Conservation (phyloP, 2,329 filamentous ascomycete species). For the Macroventuria anomochaeta region DNA sequence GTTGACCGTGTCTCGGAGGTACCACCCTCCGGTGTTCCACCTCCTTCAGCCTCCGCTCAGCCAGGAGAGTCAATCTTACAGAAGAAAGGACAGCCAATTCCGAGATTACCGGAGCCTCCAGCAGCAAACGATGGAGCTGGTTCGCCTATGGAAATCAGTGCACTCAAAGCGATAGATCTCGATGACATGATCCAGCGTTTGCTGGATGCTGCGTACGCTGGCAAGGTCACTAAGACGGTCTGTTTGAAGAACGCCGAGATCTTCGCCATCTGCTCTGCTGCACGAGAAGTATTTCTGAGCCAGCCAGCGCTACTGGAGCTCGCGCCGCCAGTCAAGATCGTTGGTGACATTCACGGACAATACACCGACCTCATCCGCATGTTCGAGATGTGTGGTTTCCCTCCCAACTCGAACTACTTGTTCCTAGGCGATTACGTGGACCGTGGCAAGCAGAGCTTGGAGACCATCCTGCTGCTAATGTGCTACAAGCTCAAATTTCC, state of each 20-base stretch:
- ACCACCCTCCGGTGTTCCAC: slow-evolving; percentile 71
- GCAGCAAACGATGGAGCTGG: slow-evolving; percentile 56
- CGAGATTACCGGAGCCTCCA: slow-evolving; percentile 63
- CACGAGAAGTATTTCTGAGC: slow-evolving; percentile 85
- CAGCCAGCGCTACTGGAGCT: slow-evolving; percentile 93
- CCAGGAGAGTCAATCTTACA: slow-evolving; percentile 91
- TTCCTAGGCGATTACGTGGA: slow-evolving; percentile 98
- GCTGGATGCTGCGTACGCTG: slow-evolving; percentile 91
- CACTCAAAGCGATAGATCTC: slow-evolving; percentile 89
- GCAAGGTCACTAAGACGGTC: slow-evolving; percentile 96
- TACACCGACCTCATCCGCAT: slow-evolving; percentile 95
- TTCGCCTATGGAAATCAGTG: slow-evolving; percentile 79
- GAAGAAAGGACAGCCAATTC: slow-evolving; percentile 74
- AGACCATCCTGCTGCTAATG: slow-evolving; percentile 89
- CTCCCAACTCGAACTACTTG: slow-evolving; percentile 87
- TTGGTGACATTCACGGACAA: slow-evolving; percentile 95
- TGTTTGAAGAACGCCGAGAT: slow-evolving; percentile 98
- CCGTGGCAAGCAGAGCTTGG: slow-evolving; percentile 91
- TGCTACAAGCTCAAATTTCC: slow-evolving; percentile 98
- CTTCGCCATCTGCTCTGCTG: slow-evolving; percentile 87
- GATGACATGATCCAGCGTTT: slow-evolving; percentile 97
- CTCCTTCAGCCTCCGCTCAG: slow-evolving; percentile 65
- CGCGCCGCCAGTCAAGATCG: slow-evolving; percentile 94
- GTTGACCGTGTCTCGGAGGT: slow-evolving; percentile 94
- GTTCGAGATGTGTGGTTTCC: slow-evolving; percentile 99